phyloP scores from a whole-genome alignment of 768 basidiomycete genomes.

The Naganishia kalamii region DNA sequence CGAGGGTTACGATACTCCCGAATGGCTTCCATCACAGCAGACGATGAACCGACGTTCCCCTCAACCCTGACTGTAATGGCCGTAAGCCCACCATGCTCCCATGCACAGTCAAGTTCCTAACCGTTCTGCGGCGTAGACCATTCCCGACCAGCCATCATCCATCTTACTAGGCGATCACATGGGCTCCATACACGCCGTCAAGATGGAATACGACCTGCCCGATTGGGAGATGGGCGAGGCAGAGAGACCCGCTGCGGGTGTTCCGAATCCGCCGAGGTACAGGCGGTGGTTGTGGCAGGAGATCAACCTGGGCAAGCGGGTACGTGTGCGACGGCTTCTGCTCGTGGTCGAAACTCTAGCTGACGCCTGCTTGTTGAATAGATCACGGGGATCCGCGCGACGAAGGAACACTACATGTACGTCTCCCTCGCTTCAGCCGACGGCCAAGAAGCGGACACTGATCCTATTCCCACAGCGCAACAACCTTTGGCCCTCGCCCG shows the following conservation, averaged over 20 bases:
- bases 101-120: not conserved
- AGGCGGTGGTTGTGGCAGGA: constrained; percentile 21
- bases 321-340: not conserved
- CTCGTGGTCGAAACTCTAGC: not conserved
- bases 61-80: not conserved
- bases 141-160: not conserved
- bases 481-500: constrained; percentile 18
- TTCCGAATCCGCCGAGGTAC: not conserved
- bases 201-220: constrained; percentile 14
- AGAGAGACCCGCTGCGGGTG: not conserved
- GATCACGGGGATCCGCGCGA: constrained; percentile 11
- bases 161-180: constrained; percentile 14
- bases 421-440: too few relatives aligned
- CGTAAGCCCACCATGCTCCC: not conserved
- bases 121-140: not conserved
- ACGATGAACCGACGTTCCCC: not conserved
- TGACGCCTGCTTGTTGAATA: not conserved
- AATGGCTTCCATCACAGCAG: not conserved
- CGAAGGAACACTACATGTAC: constrained; percentile 19
- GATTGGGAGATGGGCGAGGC: constrained; percentile 6
- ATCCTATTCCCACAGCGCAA: constrained; percentile 9
- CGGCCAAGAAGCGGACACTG: too few relatives aligned
- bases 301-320: constrained; percentile 17
- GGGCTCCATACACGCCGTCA: constrained; percentile 18
- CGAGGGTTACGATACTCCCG: not conserved